Base-by-base conservation (phyloP, 2,329 filamentous ascomycete genomes). In the Colletotrichum tanaceti region DNA sequence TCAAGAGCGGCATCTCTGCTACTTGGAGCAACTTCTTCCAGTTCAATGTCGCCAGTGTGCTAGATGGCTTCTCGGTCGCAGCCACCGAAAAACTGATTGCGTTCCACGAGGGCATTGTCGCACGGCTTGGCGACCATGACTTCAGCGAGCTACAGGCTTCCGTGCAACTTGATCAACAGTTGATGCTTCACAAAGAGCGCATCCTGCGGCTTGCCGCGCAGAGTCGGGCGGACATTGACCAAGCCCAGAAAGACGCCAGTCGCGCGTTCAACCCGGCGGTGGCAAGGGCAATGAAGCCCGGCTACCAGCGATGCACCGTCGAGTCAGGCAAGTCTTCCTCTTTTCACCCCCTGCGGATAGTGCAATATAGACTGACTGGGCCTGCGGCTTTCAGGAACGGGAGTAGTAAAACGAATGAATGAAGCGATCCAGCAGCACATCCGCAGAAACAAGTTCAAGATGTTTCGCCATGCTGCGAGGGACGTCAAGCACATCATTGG, bases 171-270 rank as follows among this genome's bases (percentile, higher is more conserved):
- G 9, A 41, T 2, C 18, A 52, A 4, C 65, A 67, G 3, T 5
- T 67, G 14, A 53, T 24, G 0, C 10, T 53, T 10, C 53, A 67
- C 44, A 35, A 20, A 11, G 14, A 22, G 1, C 24, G 49, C 0
- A 2, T 64, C 9, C 2, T 28, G 1, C 41, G 13, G 7, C 24
- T 60, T 9, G 20, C 32, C 1, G 11, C 28, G 2, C 46, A 39
- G 2, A 24, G 28, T 5, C 47, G 47, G 0, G 20, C 3, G 10
- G 3, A 47, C 3, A 38, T 68, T 6, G 38, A 55, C 5, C 10
- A 28, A 5, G 65, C 65, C 2, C 65, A 65, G 1, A 59, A 55
- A 11, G 50, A 35, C 11, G 60, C 65, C 5, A 68, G 13, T n/a
- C 61, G 65, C 14, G 18, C 35, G 9, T 22, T 55, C 4, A 46